phyloP scores from a whole-genome alignment of 2,329 filamentous ascomycete species.

The Phialophora chinensis region DNA sequence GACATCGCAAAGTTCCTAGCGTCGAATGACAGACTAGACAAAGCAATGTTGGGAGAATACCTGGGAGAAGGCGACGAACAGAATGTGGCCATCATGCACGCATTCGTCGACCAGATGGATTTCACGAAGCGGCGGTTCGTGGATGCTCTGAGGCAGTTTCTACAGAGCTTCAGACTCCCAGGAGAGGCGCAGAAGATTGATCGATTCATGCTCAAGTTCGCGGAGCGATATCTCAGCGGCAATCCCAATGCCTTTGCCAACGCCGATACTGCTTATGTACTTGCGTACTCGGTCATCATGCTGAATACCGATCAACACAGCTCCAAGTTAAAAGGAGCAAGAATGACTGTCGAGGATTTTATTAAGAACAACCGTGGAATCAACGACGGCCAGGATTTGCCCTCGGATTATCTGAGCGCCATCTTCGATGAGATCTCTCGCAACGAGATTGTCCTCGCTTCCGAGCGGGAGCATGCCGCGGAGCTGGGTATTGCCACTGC shows the following conservation, averaged over 20 bases:
- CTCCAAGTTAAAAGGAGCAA: conserved; percentile 75
- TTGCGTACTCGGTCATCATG: conserved; percentile 96
- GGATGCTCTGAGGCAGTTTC: conserved; percentile 85
- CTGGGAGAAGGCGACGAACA: conserved; percentile 90
- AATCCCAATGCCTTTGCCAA: conserved; percentile 98
- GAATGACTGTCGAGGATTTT: conserved; percentile 97
- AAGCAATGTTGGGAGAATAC: conserved; percentile 90
- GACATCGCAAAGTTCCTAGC: conserved; percentile 86
- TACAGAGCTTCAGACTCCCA: conserved; percentile 92
- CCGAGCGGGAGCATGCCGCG: conserved; percentile 86
- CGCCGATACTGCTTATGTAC: conserved; percentile 94
- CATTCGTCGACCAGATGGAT: conserved; percentile 94
- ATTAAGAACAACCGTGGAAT: conserved; percentile 99
- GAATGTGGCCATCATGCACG: conserved; percentile 97
- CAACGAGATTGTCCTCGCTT: conserved; percentile 94
- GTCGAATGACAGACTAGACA: conserved; percentile 83
- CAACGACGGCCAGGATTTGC: conserved; percentile 92
- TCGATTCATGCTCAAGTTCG: conserved; percentile 99
- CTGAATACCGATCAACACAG: conserved; percentile 97
- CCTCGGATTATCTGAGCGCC: conserved; percentile 83
- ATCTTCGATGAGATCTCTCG: conserved; percentile 92
- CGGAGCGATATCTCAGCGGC: conserved; percentile 89
- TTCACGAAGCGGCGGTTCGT: conserved; percentile 91
- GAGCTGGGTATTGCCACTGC: conserved; percentile 71
- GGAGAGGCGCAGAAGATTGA: conserved; percentile 99